Percentiles rank a stretch among this genome's conserved stretches.
Evolutionary conservation across 257 asterid genomes (phyloP).

Genomic region (Rauvolfia tetraphylla): DNA sequence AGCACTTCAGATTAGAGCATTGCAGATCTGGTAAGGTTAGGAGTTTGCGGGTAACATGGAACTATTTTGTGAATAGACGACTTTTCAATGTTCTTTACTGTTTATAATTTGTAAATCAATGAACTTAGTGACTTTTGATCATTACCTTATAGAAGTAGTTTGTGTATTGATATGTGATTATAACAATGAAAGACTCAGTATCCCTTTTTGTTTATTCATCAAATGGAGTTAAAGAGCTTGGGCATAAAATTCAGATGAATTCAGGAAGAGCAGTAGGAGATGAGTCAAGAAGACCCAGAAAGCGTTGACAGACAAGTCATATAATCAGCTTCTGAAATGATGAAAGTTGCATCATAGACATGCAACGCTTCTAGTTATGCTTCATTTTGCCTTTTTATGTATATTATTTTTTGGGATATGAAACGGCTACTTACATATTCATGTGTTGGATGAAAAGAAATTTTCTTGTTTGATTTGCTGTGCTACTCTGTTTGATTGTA

Average conservation of each 20-base stretch:
- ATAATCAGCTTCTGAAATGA: neutral
- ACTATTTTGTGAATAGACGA: neutral
- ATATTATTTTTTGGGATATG: neutral
- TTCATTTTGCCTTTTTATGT: neutral
- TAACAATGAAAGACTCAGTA: neutral
- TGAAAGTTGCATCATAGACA: neutral
- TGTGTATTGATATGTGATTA: neutral
- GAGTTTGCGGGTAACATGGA: neutral
- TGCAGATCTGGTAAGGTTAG: neutral
- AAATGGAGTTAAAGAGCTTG: neutral
- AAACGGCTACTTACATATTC: neutral
- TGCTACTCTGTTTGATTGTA: neutral
- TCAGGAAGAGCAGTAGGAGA: neutral
- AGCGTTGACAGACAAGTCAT: neutral
- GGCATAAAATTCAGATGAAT: no score
- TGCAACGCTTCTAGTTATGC: neutral
- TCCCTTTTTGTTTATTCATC: neutral
- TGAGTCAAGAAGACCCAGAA: neutral
- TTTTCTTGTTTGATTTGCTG: neutral
- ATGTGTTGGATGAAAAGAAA: neutral
- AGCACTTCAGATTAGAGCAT: neutral
- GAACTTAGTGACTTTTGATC: neutral
- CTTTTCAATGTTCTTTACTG: neutral
- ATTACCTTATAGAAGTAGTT: neutral
- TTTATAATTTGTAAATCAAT: neutral